phyloP scores from a whole-genome alignment of 2,329 filamentous ascomycete genomes.

The Zasmidium citrigriseum region DNA sequence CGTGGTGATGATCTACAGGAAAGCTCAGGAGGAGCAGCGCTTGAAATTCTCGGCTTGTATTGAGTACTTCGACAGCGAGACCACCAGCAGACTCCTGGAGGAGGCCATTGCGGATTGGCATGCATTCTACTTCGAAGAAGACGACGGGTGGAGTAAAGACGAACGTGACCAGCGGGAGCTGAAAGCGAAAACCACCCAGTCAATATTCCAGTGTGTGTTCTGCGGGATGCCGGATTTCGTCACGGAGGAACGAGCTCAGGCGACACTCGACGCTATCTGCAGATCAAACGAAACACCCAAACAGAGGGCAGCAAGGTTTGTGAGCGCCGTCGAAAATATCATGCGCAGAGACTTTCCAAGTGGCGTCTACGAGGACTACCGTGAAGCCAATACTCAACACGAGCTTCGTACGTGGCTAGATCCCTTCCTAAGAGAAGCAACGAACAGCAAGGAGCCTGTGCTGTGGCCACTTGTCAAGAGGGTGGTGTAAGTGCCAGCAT shows the following conservation, averaged over 20 bases:
- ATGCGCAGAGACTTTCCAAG: background rate
- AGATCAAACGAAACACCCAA: background rate
- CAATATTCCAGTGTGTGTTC: conserved; percentile 20
- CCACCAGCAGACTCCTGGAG: conserved; percentile 10
- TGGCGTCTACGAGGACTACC: background rate
- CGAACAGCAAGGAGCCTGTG: background rate
- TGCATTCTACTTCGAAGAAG: conserved; percentile 11
- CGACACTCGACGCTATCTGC: background rate
- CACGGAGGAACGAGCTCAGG: background rate
- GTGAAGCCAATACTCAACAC: background rate
- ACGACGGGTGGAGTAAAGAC: conserved; percentile 21
- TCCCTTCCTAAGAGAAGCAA: background rate
- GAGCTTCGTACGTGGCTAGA: background rate
- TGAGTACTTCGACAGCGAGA: conserved; percentile 14
- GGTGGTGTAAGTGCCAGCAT: conserved; percentile 2
- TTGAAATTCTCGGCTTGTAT: conserved; percentile 18
- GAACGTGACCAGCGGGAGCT: conserved; percentile 5
- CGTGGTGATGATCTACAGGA: conserved; percentile 17
- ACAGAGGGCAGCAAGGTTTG: background rate
- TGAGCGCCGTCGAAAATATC: background rate
- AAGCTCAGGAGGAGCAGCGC: conserved; percentile 10
- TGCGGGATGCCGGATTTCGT: conserved; percentile 7
- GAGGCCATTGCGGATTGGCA: conserved; percentile 15
- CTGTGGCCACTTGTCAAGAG: conserved; percentile 18
- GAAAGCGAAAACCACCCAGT: conserved; percentile 10